Base-by-base conservation (phyloP, 2,329 filamentous ascomycete genomes). In the Xylariaceae sp. region DNA sequence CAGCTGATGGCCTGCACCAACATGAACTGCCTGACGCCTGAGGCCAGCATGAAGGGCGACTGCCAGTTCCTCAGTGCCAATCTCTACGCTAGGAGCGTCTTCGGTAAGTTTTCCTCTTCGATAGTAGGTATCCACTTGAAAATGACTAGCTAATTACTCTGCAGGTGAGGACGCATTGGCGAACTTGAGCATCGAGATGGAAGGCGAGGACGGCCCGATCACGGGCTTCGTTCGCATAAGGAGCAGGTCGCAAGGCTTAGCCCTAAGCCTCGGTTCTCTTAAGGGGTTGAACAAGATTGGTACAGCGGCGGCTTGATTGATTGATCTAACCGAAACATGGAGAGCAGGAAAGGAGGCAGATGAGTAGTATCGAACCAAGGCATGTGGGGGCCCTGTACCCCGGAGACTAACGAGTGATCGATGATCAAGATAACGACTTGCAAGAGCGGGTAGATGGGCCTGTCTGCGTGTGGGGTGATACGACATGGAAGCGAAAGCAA, bases 61-160 rank as follows among this genome's bases (percentile, higher is more conserved):
- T 99, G 95, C 73, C 93, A 97, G 71, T 99, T 99, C 81, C 76
- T 99, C 73, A 97, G 93, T 71, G 95, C 95, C 19, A 99, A 99
- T 70, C 78, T 99, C 40, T 99, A 99, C 71, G 95, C 95, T 60
- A 87, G 91, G 68, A 98, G 93, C 73, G 93, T 99, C 48, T 99
- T 99, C 74, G 95, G 95, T 99, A 89, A 80, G 93, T 84, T 69
- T 6, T 40, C 32, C 20, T 20, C 29, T 20, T 19, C 40, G 19
- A 29, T 10, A 6, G 6, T 29, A 5, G 26, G 10, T 29, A 5
- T 29, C 10, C 41, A 32, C 20, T 37, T n/a, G 26, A 50, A 16
- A 2, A 23, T 51, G 9, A 44, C 20, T 23, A 20, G 7, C 64
- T 70, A 63, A 67, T n/a, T n/a, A 42, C 20, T 57, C 14, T 21